Percentiles rank a stretch among this genome's conserved stretches.
Evolutionary conservation across 2,329 filamentous ascomycete genomes (phyloP).

Genomic region (Fusarium poae): DNA sequence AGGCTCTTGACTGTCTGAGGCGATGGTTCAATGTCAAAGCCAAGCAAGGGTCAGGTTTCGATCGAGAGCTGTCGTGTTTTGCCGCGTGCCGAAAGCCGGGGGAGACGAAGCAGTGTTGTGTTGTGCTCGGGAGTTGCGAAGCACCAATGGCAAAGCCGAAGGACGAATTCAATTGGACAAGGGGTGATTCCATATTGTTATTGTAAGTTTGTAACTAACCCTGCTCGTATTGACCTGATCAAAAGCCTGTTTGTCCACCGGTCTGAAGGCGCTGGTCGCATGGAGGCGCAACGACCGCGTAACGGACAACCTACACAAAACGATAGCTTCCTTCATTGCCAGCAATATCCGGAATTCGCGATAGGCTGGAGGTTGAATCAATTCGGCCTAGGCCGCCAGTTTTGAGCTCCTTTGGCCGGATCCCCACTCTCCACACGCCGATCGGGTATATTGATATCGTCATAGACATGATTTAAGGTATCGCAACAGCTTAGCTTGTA

Average conservation of each 20-base stretch:
- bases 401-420: constrained; percentile 11
- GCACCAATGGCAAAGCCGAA: constrained; percentile 5
- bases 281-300: constrained; percentile 28
- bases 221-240: constrained; percentile 15
- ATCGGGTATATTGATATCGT: constrained; percentile 38
- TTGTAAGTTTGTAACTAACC: constrained; percentile 23
- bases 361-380: constrained; percentile 5
- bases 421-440: constrained; percentile 32
- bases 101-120: constrained; percentile 5
- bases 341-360: constrained; percentile 19
- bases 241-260: constrained; percentile 32
- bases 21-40: background rate
- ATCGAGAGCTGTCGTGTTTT: constrained; percentile 17
- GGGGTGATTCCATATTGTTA: constrained; percentile 25
- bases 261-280: constrained; percentile 4
- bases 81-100: constrained; percentile 26
- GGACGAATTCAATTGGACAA: constrained; percentile 29
- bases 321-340: constrained; percentile 21
- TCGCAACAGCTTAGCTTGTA: constrained; percentile 19
- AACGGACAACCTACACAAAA: constrained; percentile 37
- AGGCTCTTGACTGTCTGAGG: constrained; percentile 17
- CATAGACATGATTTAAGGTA: constrained; percentile 37
- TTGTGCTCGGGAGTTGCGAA: constrained; percentile 18
- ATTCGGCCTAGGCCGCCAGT: constrained; percentile 17
- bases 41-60: constrained; percentile 5